Conservation (phyloP, 306 rosid genomes). For the Glycyrrhiza uralensis region DNA sequence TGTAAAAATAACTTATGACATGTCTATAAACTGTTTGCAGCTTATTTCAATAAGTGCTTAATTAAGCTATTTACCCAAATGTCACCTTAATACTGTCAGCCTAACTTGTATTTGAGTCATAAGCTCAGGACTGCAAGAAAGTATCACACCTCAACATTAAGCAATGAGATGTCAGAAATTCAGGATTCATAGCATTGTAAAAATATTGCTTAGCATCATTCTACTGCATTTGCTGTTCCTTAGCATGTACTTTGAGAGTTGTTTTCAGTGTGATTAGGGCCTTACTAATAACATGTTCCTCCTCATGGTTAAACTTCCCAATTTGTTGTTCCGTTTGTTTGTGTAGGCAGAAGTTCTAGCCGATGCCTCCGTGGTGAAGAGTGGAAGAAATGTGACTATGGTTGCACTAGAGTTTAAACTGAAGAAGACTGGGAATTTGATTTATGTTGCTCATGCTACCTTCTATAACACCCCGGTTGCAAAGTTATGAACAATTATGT, state of each 20-base stretch:
- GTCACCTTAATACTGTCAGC: neutral
- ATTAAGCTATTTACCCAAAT: too few relatives aligned
- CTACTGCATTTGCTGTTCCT: neutral
- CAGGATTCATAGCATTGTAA: neutral
- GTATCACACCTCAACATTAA: neutral
- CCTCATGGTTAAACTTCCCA: neutral
- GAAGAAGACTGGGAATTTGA: slow-evolving; percentile 42
- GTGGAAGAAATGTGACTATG: slow-evolving; percentile 71
- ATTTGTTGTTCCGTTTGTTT: neutral
- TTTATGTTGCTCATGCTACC: slow-evolving; percentile 55
- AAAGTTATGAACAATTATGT: slow-evolving; percentile 35
- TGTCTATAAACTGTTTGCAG: too few relatives aligned
- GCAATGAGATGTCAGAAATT: neutral
- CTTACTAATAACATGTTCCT: neutral
- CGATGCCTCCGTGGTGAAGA: slow-evolving; percentile 49
- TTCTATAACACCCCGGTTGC: slow-evolving; percentile 56
- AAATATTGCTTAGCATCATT: neutral
- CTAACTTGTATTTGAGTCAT: neutral
- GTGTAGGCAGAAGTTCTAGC: slow-evolving; percentile 52
- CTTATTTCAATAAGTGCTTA: too few relatives aligned
- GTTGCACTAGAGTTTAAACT: slow-evolving; percentile 50
- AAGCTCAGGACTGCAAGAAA: neutral
- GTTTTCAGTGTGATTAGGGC: neutral
- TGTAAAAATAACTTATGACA: too few relatives aligned
- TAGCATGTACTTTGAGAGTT: neutral